Base-by-base conservation (phyloP, 139 green algal genomes). In the Ostreobium quekettii region DNA sequence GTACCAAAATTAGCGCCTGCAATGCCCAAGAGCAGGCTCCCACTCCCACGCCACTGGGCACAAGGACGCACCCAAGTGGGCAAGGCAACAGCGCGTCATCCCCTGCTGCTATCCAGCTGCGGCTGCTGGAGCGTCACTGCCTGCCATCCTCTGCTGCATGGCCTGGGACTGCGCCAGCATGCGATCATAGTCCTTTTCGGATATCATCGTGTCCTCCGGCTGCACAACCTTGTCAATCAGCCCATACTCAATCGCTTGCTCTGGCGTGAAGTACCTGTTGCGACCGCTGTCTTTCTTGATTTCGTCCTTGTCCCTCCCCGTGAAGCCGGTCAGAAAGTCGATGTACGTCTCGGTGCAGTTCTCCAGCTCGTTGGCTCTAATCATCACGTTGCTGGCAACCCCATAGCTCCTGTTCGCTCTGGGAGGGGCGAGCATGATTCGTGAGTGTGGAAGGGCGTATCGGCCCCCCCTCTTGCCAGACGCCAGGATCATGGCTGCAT, bases 321-420 rank as follows among this genome's bases (percentile, higher is more conserved):
- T 93, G 38, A 60, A 70, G 22, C 48, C 36, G 30, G 48, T 70
- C 58, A 94, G 70, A 46, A 91, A 79, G 31, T 91, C 56, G 5
- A 74, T 28, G 65, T 82, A 77, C 19, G 69, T 75, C 2, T 84
- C 66, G 11, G 88, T 93, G 65, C 79, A 82, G 57, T 79, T 77
- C 67, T 95, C 84, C 64, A 95, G 74, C 71, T 95, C 87, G 64
- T 95, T 90, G 4, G 87, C 89, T 72, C 87, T 88, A 75, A 96
- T 92, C 81, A 88, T 90, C 60, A 92, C 82, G 75, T 92, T 85
- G 36, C 53, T 74, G 22, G 78, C 73, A 42, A 61, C 78, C 56
- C 85, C 77, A 72, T 70, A 74, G 3, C 32, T 57, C 53, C 71
- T 73, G 66, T 86, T 83, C 31, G 83, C 63, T 24, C 67, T 60